Evolutionary conservation across 345 rosid species (phyloP), one percentile per base, ranked within the genome.

Genomic region (Acer yangbiense): DNA sequence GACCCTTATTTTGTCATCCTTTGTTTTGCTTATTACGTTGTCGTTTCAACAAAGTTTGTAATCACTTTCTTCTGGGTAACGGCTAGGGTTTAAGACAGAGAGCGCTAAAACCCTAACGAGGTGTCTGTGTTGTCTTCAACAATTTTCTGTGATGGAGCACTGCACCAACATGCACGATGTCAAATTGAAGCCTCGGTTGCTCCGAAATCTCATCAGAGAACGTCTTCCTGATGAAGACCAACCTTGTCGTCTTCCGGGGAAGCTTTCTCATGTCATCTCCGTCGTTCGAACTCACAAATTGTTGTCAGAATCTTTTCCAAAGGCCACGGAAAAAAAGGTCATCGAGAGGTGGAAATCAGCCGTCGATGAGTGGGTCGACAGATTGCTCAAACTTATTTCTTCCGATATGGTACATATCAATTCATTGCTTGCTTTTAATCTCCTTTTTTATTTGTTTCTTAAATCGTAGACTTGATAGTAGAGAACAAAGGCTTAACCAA

Each of bases 301-400:
- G 10, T 77, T 96, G 71, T 87, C 85, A 0, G 99, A 96, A 73
- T 72, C 80, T 44, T 65, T 60, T 10, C 20, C 63, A 0, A 60
- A 83, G 18, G 70, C 89, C 25, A 7, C 27, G 44, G 89, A 87
- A 32, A 41, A 73, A 55, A 90, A 90, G 80, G 75, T 74, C 41
- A 68, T 75, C 1, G 68, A 81, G 50, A 81, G 77, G 65, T 92
- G 93, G 87, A 90, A 80, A 70, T 87, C 90, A 17, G 91, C 95
- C 43, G 86, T 94, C 43, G 92, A 91, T 81, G 95, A 89, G 9
- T 96, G 97, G 97, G 78, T 85, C 66, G 76, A 80, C 16, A 82
- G 90, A 52, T 77, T 94, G 74, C 0, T 83, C n/a, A 43, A 75
- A 12, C 83, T 96, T 10, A 65, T 88, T 63, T 82, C 92, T 41